phyloP scores from a whole-genome alignment of 2,329 filamentous ascomycete species.

The Keithomyces neogunnii region DNA sequence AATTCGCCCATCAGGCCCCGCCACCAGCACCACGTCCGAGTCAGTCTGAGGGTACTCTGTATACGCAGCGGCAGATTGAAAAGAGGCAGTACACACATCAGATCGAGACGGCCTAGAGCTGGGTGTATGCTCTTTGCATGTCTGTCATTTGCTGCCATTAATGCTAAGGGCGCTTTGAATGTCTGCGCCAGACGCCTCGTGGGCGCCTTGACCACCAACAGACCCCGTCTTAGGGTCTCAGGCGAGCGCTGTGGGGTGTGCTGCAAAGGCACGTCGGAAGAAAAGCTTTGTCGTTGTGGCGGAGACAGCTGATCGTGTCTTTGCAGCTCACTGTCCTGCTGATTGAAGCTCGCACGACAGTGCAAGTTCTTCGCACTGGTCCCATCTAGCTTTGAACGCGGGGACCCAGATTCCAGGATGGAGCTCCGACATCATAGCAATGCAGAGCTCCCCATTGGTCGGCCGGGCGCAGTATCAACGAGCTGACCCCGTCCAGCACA shows the following conservation, averaged over 20 bases:
- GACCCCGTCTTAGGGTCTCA: not conserved
- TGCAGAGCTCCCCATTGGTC: conserved; percentile 1
- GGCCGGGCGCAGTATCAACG: not conserved
- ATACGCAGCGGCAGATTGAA: too few relatives aligned
- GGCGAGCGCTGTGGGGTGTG: too few relatives aligned
- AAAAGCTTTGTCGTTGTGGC: not conserved
- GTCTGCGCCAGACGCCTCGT: conserved; percentile 5
- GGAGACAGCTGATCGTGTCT: too few relatives aligned
- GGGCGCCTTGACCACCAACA: conserved; percentile 3
- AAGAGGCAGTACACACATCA: too few relatives aligned
- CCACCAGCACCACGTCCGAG: conserved; percentile 5
- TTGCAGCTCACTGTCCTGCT: not conserved
- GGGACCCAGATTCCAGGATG: not conserved
- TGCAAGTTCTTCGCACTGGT: not conserved
- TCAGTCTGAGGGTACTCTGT: conserved; percentile 1
- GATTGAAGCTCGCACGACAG: not conserved
- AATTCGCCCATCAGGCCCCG: conserved; percentile 1
- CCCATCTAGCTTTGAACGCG: too few relatives aligned
- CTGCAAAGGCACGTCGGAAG: not conserved
- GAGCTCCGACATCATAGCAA: not conserved
- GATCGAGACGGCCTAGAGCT: not conserved
- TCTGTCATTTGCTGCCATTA: not conserved
- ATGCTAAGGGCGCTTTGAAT: not conserved
- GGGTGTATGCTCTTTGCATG: not conserved
- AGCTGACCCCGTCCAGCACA: too few relatives aligned